phyloP scores from a whole-genome alignment of 2,329 filamentous ascomycete genomes.

The Clonostachys sp. region DNA sequence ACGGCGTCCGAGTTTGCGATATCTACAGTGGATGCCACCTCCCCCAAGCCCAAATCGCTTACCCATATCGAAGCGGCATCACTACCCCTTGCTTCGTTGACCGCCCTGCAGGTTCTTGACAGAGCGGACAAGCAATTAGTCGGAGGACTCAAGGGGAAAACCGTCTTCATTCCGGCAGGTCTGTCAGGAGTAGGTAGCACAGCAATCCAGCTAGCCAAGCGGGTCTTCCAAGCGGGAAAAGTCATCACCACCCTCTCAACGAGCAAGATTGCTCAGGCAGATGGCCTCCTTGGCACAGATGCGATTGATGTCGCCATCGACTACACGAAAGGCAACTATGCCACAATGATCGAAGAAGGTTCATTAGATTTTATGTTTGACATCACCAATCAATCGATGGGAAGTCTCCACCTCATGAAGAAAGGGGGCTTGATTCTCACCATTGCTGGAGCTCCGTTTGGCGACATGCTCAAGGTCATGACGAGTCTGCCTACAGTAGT shows the following conservation, averaged over 20 bases:
- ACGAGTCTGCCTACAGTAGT: no score
- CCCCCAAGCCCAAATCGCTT: constrained; percentile 30
- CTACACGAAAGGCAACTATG: constrained; percentile 10
- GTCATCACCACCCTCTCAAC: constrained; percentile 40
- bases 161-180: constrained; percentile 15
- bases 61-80: constrained; percentile 36
- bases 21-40: constrained; percentile 21
- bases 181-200: neutral
- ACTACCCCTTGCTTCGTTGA: constrained; percentile 34
- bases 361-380: constrained; percentile 38
- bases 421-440: no score
- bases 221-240: constrained; percentile 33
- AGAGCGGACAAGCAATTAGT: constrained; percentile 12
- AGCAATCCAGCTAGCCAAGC: constrained; percentile 32
- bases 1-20: constrained; percentile 19
- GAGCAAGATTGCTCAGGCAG: constrained; percentile 27
- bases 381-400: constrained; percentile 22
- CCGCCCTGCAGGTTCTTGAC: constrained; percentile 29
- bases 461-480: no score
- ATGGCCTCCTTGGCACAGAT: constrained; percentile 27
- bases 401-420: no score
- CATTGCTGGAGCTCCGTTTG: no score
- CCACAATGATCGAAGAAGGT: constrained; percentile 18
- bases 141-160: constrained; percentile 28
- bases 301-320: constrained; percentile 25